Base-by-base conservation (phyloP, 768 basidiomycete species). In the Phlebiopsis flavidoalba region DNA sequence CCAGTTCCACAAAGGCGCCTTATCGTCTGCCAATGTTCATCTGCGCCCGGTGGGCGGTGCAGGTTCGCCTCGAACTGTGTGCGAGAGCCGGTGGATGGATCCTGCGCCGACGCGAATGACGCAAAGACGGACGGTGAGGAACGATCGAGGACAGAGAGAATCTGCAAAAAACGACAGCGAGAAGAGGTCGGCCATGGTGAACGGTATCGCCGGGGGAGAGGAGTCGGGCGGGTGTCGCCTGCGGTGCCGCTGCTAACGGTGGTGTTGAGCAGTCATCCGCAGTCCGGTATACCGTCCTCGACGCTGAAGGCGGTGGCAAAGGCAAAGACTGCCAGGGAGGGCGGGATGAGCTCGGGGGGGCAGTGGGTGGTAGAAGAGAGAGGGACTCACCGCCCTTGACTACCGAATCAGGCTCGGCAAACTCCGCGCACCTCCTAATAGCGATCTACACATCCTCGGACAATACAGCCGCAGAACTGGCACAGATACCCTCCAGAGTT, bases 21-120 rank as follows among this genome's bases (percentile, higher is more conserved):
- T 47, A 58, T 60, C 24, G 64, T 58, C 15, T 54, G 48, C 43
- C n/a, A 57, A 56, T 37, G 36, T 19, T 35, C 45, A 50, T 48
- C 33, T 31, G 50, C 17, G 40, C 11, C n/a, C 10, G 40, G 40
- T 10, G 56, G 53, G 3, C 57, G 55, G 54, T 60, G 52, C 45
- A 67, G 53, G 22, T 63, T 61, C 5, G 62, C 58, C 6, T 62
- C 64, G 36, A 69, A 61, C 53, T 64, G n/a, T 53, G 37, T 65
- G 64, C 10, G 62, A 61, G n/a, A 67, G 58, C 35, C 67, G 67
- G 56, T 69, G 63, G 7, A 71, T 54, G 3, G 69, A 68, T 48
- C 64, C 70, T 4, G 69, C 62, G 49, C 68, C 68, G 37, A 67
- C 45, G 59, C 65, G 43, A 63, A 63, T 19, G 62, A 66, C 40